Evolutionary conservation across 2,329 filamentous ascomycete genomes (phyloP), one percentile per base, ranked within the genome.

Genomic region (Trichophyton simii): DNA sequence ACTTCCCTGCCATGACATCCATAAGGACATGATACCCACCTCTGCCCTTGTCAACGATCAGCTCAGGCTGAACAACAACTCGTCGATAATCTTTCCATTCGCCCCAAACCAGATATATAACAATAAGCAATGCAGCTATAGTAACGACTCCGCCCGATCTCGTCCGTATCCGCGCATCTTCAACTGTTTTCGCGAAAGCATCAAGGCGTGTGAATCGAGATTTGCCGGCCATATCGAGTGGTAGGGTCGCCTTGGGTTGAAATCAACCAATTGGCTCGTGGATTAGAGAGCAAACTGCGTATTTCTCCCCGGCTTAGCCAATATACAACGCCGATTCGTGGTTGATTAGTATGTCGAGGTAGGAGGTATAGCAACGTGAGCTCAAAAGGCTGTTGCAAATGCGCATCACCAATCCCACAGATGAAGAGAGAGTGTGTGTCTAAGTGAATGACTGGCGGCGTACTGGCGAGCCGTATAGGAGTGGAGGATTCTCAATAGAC

Each of bases 121-220:
- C 90, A 60, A 96, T 83, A 58, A 99, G 74, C 69, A 99, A 79
- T 63, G 91, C 96, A 67, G 87, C 82, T 69, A 99, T 91, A 61
- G 94, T 99, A 70, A 99, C 90, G 68, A 99, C 84, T 67, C 94
- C 94, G 66, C 94, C 94, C 2, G 91, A 96, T 5, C 91, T 96
- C 36, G 94, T 99, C 70, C 95, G 88, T 72, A 99, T 85, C 69
- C 94, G 85, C 67, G 95, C 94, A 84, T 99, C 94, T 75, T 99
- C 94, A 68, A 99, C 94, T 11, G 94, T 99, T 78, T 99, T 99
- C 59, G 92, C 96, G 75, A 99, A 99, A 81, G 94, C 94, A 77
- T 99, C 94, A 66, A 99, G 89, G 83, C 87, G 87, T 63, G 89
- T 96, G 73, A 99, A 96, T 75, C 94, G 87, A 68, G 90, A 95